Percentiles rank a stretch among this genome's conserved stretches.
phyloP scores from a whole-genome alignment of 2,329 filamentous ascomycete genomes.

The Ophiostoma triangulosporum region DNA sequence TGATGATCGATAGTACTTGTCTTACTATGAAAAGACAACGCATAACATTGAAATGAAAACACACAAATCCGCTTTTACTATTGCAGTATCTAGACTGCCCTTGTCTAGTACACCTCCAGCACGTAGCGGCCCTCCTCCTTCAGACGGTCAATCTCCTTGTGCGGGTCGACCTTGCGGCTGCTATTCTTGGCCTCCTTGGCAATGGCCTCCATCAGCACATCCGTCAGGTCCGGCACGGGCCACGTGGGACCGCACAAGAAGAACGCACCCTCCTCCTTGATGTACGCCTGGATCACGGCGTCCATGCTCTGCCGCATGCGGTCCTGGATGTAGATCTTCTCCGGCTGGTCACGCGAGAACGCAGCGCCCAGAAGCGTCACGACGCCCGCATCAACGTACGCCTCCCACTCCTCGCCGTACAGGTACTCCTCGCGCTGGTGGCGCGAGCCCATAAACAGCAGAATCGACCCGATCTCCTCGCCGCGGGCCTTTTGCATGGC shows the following conservation, averaged over 20 bases:
- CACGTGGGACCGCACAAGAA: conserved; percentile 97
- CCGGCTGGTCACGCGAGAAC: conserved; percentile 89
- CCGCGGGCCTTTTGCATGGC: conserved; percentile 97
- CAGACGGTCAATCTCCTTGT: conserved; percentile 88
- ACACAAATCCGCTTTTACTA: too few species aligned
- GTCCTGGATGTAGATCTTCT: conserved; percentile 99
- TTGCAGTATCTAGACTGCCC: too few species aligned
- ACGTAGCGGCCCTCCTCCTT: conserved; percentile 95
- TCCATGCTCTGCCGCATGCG: conserved; percentile 80
- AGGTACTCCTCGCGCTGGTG: conserved; percentile 98
- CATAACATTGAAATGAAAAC: too few species aligned
- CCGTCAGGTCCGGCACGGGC: conserved; percentile 94
- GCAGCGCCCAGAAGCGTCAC: conserved; percentile 87
- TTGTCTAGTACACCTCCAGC: conserved; percentile 86
- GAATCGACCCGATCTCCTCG: conserved; percentile 82
- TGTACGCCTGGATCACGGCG: conserved; percentile 76
- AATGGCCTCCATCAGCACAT: conserved; percentile 87
- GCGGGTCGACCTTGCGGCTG: conserved; percentile 70
- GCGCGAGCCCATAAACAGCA: conserved; percentile 92
- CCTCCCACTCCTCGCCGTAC: conserved; percentile 98
- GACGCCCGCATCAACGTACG: conserved; percentile 87
- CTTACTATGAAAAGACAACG: too few species aligned
- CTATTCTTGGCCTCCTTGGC: conserved; percentile 53
- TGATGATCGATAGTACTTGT: too few species aligned
- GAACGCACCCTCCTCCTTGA: conserved; percentile 79